A percentile compares a stretch with the other conserved stretches of the same genome.
Conservation (phyloP, 2,329 filamentous ascomycete genomes). For the Pestalotiopsis sp. region DNA sequence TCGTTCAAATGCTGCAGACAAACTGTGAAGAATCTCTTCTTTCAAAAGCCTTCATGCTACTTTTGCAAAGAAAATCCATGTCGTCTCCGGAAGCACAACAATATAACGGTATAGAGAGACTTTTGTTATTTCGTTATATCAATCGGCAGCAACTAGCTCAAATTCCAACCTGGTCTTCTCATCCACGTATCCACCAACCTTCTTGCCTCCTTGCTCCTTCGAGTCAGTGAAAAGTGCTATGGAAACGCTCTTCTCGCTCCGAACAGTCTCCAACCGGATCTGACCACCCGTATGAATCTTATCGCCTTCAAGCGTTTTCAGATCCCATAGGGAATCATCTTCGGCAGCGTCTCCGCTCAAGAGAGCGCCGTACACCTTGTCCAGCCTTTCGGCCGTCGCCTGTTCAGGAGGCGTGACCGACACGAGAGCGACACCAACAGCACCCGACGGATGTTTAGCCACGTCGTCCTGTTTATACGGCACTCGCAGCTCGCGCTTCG, state of each 20-base stretch:
- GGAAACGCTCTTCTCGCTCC: neutral
- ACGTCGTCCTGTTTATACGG: conserved; percentile 41
- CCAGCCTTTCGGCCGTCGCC: conserved; percentile 21
- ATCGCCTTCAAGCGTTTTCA: conserved; percentile 7
- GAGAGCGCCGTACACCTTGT: conserved; percentile 30
- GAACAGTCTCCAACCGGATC: neutral
- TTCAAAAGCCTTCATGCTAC: too few species aligned
- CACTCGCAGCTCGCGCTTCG: conserved; percentile 56
- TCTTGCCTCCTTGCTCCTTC: conserved; percentile 1
- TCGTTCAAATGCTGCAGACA: too few species aligned
- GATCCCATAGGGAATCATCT: conserved; percentile 8
- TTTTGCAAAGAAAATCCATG: too few species aligned
- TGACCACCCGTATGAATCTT: conserved; percentile 14
- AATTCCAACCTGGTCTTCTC: conserved; percentile 10
- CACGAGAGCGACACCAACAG: conserved; percentile 51
- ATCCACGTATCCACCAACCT: neutral
- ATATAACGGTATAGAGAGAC: too few species aligned
- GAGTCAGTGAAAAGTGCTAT: conserved; percentile 14
- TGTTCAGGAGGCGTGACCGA: conserved; percentile 34
- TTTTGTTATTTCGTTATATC: neutral
- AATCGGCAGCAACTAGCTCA: conserved; percentile 7
- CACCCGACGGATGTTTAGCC: conserved; percentile 53
- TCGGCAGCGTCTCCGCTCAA: conserved; percentile 9
- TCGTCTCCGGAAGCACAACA: too few species aligned
- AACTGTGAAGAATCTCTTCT: too few species aligned